Conservation (phyloP, 768 basidiomycete species). For the Pseudohyphozyma bogoriensis region DNA sequence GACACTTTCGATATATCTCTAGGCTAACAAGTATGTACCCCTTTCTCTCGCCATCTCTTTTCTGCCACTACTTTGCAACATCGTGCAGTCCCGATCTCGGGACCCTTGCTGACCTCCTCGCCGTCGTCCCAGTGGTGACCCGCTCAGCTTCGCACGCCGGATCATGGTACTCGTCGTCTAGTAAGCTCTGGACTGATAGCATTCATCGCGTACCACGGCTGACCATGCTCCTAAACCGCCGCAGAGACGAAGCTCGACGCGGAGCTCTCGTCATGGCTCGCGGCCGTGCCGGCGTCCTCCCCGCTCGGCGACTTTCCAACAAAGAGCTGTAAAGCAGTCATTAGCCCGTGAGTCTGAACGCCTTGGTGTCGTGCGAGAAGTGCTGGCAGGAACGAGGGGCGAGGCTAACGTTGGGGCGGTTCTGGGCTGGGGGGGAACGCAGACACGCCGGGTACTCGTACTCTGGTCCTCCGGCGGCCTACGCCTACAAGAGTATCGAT, state of each 20-base stretch:
- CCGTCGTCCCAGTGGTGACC: no score
- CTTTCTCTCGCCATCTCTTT: no score
- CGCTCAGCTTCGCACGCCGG: conserved; percentile 66
- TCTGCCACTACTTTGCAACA: no score
- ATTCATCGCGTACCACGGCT: not conserved
- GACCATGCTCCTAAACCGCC: not conserved
- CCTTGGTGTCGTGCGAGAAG: no score
- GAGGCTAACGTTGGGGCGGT: no score
- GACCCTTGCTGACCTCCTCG: no score
- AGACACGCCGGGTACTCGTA: conserved; percentile 96
- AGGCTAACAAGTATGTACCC: no score
- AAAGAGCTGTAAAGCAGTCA: conserved; percentile 67
- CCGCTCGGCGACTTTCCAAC: conserved; percentile 44
- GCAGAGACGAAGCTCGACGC: conserved; percentile 50
- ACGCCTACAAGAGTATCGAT: conserved; percentile 88
- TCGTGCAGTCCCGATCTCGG: no score
- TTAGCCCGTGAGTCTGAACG: conserved; percentile 82
- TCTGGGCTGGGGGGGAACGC: conserved; percentile 1
- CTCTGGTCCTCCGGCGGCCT: conserved; percentile 86
- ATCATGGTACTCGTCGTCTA: conserved; percentile 72
- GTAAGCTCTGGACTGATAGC: conserved; percentile 40
- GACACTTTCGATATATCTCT: no score
- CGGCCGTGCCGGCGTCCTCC: conserved; percentile 39
- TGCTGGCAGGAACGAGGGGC: no score
- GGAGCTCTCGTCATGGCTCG: conserved; percentile 59